Base-by-base conservation (phyloP, 495 filamentous ascomycete genomes). In the Rostrohypoxylon terebratum region DNA sequence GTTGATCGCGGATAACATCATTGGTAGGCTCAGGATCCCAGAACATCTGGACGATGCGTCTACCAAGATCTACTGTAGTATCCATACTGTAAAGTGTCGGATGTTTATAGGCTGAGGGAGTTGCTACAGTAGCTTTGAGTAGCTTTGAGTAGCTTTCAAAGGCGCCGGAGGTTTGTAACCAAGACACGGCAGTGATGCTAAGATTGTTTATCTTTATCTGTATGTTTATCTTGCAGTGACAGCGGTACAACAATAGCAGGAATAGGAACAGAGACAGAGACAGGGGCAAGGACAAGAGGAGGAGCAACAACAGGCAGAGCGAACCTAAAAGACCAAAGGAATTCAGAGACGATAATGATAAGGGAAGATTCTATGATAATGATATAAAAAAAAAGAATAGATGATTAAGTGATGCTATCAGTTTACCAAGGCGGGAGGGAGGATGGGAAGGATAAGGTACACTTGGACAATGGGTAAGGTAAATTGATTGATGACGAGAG, bases 11-110 rank as follows among this genome's bases (percentile, higher is more conserved):
- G 28, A 80, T 78, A 59, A 91, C 84, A 74, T 97, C 93, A 78
- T 98, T 97, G 72, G 87, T 88, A 25, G 96, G 95, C 72, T 95
- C 90, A 0, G 95, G 94, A 71, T 98, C 96, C 93, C 95, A 99
- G 71, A 98, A 93, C 81, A 92, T 94, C 75, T 94, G 92, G 33
- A 98, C 89, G 64, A 99, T 88, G 64, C 92, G 90, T 79, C 93
- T 94, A 82, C 81, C 79, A 21, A 82, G 64, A 20, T 80, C 81
- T 38, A 81, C 79, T 11, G 83, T 81, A 23, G 77, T 77, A 57
- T 84, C 83, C 83, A 85, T 82, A 36, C 74, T 77, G 64, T 18
- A 21, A 63, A 48, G 51, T 10, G 16, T 28, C 21, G 14, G 31
- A 28, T 33, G 34, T 21, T 21, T 33, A 16, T 50, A 47, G 45